A percentile compares a stretch with the other conserved stretches of the same genome.
Conservation (phyloP, 1,284 basidiomycete species). For the Psilocybe mexicana region DNA sequence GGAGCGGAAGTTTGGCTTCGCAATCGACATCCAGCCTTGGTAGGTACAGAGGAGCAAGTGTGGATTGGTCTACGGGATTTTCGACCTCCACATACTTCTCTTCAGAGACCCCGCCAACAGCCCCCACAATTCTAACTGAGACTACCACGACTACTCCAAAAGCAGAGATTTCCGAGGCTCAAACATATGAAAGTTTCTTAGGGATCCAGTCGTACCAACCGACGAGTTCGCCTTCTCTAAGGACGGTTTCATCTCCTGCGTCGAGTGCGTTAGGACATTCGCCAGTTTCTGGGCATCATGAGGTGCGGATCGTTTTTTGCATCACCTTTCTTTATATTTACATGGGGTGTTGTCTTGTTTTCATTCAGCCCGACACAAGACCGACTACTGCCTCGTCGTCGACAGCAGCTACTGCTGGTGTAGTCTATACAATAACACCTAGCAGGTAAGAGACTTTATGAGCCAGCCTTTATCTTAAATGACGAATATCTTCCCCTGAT, state of each 20-base stretch:
- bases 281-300: neutral
- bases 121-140: too few species aligned
- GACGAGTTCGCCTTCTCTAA: neutral
- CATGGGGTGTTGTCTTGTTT: neutral
- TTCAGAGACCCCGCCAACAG: neutral
- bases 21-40: neutral
- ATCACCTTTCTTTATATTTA: too few species aligned
- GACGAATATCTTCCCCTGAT: neutral
- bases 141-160: neutral
- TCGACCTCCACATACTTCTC: neutral
- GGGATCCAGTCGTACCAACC: neutral
- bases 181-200: neutral
- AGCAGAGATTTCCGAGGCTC: neutral
- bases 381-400: constrained; percentile 26
- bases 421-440: constrained; percentile 21
- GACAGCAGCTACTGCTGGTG: constrained; percentile 4
- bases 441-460: constrained; percentile 16
- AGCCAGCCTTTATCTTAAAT: neutral
- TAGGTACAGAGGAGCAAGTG: neutral
- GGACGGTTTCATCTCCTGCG: neutral
- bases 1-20: neutral
- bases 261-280: neutral
- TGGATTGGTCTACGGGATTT: neutral
- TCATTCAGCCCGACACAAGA: constrained; percentile 17
- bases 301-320: neutral